Evolutionary conservation across 2,329 filamentous ascomycete genomes (phyloP), one percentile per base, ranked within the genome.

Genomic region (Ascochyta fabae): DNA sequence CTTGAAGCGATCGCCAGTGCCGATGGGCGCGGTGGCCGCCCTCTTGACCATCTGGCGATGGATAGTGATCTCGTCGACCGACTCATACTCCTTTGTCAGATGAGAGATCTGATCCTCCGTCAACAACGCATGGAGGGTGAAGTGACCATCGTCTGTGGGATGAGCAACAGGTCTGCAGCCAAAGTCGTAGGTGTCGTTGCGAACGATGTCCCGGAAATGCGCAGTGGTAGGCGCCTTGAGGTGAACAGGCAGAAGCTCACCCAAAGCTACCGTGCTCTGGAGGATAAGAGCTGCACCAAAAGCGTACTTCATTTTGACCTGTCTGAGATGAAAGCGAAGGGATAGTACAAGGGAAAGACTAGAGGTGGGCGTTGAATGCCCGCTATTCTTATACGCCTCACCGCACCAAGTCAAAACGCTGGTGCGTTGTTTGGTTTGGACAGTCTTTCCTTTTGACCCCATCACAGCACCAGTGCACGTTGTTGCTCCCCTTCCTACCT

Each of bases 1-100:
- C 16, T 73, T 67, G 69, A 80, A 60, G 71, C 81, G 26, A 66
- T 78, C 62, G 68, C 82, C 71, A 41, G 61, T 68, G 24, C 71
- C 72, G 29, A 74, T 74, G 13, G 72, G 72, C 16, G 71, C 71
- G 6, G 65, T 67, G 15, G 64, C 69, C 13, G 60, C 67, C 49
- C 70, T 60, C 61, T 73, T 73, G 38, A 58, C 61, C 38, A 72
- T 53, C 3, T 58, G 53, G 23, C 64, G 58, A 42, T 66, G 63
- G 16, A 72, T 58, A 12, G 60, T 61, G 41, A 72, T 55, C 36
- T 69, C 68, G 13, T 60, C 45, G 6, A 57, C 56, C 22, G 51
- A 38, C 34, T 62, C 60, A 44, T 69, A 68, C 57, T 69, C 66
- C 26, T 66, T 67, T 35, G 60, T 65, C n/a, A 73, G 54, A 41